A percentile compares a stretch with the other conserved stretches of the same genome.
Evolutionary conservation across 306 rosid genomes (phyloP).

Genomic region (Ochetophila trinervis): DNA sequence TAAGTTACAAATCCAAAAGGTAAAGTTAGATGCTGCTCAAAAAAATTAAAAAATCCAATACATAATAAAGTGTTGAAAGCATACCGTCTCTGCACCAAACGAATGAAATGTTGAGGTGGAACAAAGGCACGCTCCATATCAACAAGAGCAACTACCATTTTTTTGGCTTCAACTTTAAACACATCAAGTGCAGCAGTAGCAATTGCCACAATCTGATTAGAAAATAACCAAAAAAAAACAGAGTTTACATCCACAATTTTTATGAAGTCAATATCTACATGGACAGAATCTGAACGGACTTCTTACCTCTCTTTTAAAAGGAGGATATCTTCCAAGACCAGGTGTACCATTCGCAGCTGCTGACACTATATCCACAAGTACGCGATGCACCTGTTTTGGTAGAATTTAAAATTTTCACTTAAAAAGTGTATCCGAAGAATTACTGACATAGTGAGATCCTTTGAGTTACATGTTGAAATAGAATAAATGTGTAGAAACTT

Average conservation of each 20-base stretch:
- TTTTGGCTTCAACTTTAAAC: neutral
- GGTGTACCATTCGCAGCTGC: neutral
- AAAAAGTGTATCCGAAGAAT: no score
- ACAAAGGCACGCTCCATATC: slow-evolving; percentile 1
- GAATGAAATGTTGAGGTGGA: slow-evolving; percentile 1
- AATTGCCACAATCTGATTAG: neutral
- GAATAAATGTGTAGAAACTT: no score
- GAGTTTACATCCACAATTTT: no score
- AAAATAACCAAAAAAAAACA: neutral
- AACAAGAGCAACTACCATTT: neutral
- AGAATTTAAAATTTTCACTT: neutral
- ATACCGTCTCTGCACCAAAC: neutral
- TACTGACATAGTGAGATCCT: no score
- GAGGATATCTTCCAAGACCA: neutral
- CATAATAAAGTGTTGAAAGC: neutral
- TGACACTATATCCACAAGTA: neutral
- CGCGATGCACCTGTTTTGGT: neutral
- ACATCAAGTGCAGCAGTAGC: neutral
- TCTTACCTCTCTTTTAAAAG: neutral
- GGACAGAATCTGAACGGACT: neutral
- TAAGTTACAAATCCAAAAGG: neutral
- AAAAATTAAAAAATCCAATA: neutral
- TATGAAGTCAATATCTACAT: no score
- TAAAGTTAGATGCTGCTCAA: neutral
- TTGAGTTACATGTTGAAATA: no score